Evolutionary conservation across 306 rosid genomes (phyloP), one percentile per base, ranked within the genome.

Genomic region (Datisca glomerata): DNA sequence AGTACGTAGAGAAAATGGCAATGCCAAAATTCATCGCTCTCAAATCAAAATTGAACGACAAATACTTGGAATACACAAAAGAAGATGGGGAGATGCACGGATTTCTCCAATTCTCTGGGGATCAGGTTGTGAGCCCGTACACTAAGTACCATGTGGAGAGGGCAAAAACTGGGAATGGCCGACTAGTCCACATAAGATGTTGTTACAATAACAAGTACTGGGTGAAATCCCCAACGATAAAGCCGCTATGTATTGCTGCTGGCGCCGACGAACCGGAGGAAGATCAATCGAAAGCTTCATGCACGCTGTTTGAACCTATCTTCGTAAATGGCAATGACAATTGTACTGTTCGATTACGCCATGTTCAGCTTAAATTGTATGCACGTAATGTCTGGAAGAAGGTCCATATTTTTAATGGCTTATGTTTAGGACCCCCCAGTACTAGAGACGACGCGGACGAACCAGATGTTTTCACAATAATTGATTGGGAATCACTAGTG

Each of bases 131-230:
- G 7, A 47, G 60, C 2, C 60, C 51, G 0, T 39, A 37, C 7
- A 31, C 55, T 3, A 61, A 61, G 32, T 61, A 37, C 7, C 28
- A 54, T 2, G 8, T 61, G 15, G 55, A 34, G 20, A 25, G 2
- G 2, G 20, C 41, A 0, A n/a, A 21, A 34, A 31, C 17, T 2
- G 11, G 25, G 1, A 29, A 3, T 0, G 24, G 42, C 2, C 1
- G 13, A 1, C 21, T 28, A 4, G 6, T 48, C n/a, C 27, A 48
- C 5, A 48, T 48, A 33, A 48, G 54, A 3, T 29, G 25, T 5
- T 47, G 40, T n/a, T 47, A 47, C 52, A 47, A 47, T 12, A 47
- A 29, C 21, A 49, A 19, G 8, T 49, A 49, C 23, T 49, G n/a
- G 43, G 12, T 1, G 13, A 8, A 31, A 49, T 11, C 8, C 5